Base-by-base conservation (phyloP, 2,329 filamentous ascomycete genomes). In the Sarocladium brachiariae region DNA sequence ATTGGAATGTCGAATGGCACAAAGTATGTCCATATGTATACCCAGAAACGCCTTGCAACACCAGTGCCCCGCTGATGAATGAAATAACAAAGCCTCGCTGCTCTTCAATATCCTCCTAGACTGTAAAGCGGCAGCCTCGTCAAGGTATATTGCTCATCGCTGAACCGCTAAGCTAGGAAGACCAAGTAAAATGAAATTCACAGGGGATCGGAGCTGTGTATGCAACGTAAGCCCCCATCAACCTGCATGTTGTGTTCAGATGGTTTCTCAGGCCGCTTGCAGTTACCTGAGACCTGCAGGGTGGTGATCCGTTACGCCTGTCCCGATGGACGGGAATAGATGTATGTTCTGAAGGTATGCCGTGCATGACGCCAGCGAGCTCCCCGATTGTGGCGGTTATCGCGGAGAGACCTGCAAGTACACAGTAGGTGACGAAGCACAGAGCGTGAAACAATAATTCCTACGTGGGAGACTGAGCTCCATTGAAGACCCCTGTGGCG, bases 41-140 rank as follows among this genome's bases (percentile, higher is more conserved):
- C n/a, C n/a, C 24, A 47, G 27, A 19, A 47, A 47, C 43, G 31
- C 43, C 43, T 16, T 4, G 14, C 24, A 47, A 47, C 43, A 47
- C 43, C 43, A 47, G 6, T 33, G 43, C 43, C 19, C 43, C 43
- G 43, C 27, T 47, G 21, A 7, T 21, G n/a, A 33, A 33, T 31
- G 27, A 25, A 45, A 45, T 8, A 33, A 33, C 19, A 16, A 25
- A 45, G 30, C 24, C 13, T 19, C 24, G 27, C 21, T 30, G 4
- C 7, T 31, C 9, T 9, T 10, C 14, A 23, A 13, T 14, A 4
- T 31, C 27, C 24, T 18, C 25, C 13, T 19, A 31, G 16, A 9
- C 25, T 43, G 39, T 39, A 9, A 43, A 23, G 10, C 37, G 4
- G 37, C 37, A 39, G 16, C 16, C 11, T 16, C 23, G 19, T 16